These are phyloP conservation scores for Penicillium sp. DNA, from an alignment of 2,329 filamentous ascomycete species.

Conservation along the genomic window DNA sequence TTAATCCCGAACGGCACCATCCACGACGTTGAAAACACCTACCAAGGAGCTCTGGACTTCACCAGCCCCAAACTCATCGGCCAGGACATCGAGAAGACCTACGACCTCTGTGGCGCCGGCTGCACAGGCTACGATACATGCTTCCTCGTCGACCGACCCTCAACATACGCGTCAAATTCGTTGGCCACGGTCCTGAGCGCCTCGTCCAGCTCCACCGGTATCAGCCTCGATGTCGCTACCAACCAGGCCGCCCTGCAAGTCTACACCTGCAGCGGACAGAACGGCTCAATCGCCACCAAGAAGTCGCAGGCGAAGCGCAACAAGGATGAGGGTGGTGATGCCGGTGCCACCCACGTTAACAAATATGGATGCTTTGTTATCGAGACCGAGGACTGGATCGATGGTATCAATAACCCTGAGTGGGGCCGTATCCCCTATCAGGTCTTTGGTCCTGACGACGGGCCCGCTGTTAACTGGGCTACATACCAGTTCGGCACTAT, in stretches of 20 bases:
- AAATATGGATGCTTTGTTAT: slow-evolving; percentile 84
- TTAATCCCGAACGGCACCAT: slow-evolving; percentile 75
- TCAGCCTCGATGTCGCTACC: slow-evolving; percentile 74
- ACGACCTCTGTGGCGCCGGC: slow-evolving; percentile 72
- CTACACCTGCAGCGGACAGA: slow-evolving; percentile 76
- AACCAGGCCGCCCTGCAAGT: slow-evolving; percentile 88
- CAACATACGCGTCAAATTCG: slow-evolving; percentile 33
- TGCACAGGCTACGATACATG: slow-evolving; percentile 80
- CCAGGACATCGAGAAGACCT: slow-evolving; percentile 61
- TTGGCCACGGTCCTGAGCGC: slow-evolving; percentile 58
- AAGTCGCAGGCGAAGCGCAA: slow-evolving; percentile 49
- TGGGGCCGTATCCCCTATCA: slow-evolving; percentile 64
- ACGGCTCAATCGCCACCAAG: slow-evolving; percentile 57
- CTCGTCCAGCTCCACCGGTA: slow-evolving; percentile 68
- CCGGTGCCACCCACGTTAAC: slow-evolving; percentile 46
- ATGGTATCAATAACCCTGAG: slow-evolving; percentile 85
- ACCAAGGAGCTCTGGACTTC: slow-evolving; percentile 56
- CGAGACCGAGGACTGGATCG: slow-evolving; percentile 92
- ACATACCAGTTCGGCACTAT: slow-evolving; percentile 46
- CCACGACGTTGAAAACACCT: slow-evolving; percentile 71
- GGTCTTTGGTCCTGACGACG: slow-evolving; percentile 42
- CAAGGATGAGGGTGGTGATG: slow-evolving; percentile 52
- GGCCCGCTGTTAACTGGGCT: slow-evolving; percentile 43
- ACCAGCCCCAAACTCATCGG: slow-evolving; percentile 76
- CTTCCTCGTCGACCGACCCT: slow-evolving; percentile 48